Conservation (phyloP, 257 asterid genomes). For the Buddleja alternifolia region DNA sequence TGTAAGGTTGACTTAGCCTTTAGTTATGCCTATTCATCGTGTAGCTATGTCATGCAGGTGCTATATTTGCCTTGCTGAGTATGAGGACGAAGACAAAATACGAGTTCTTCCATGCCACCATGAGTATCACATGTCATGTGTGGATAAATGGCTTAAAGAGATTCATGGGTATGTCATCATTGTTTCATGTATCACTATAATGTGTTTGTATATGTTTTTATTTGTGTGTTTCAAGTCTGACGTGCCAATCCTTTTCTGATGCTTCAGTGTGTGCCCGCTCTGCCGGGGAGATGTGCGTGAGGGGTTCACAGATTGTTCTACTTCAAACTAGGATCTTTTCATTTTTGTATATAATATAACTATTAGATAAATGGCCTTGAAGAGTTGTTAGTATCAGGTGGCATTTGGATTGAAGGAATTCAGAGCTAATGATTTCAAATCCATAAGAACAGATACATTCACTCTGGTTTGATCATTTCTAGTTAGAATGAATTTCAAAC, state of each 20-base stretch:
- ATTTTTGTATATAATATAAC: background rate
- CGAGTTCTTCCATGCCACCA: slow-evolving; percentile 88
- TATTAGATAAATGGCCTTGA: too few relatives aligned
- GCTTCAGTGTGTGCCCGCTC: slow-evolving; percentile 86
- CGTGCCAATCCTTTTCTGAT: slow-evolving; percentile 17
- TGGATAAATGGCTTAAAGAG: slow-evolving; percentile 97
- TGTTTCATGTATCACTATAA: slow-evolving; percentile 12
- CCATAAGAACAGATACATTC: too few relatives aligned
- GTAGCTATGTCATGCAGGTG: slow-evolving; percentile 57
- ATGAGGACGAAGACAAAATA: slow-evolving; percentile 82
- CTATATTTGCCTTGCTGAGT: slow-evolving; percentile 85
- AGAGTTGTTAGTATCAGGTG: too few relatives aligned
- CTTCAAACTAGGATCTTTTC: slow-evolving; percentile 37
- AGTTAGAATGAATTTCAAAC: slow-evolving; percentile 12
- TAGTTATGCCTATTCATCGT: slow-evolving; percentile 8
- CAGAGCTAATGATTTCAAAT: too few relatives aligned
- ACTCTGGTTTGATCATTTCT: slow-evolving; percentile 12
- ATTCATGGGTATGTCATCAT: slow-evolving; percentile 69
- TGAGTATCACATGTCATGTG: slow-evolving; percentile 76
- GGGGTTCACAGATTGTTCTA: slow-evolving; percentile 51
- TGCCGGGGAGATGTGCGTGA: slow-evolving; percentile 88
- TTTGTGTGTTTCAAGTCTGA: slow-evolving; percentile 23
- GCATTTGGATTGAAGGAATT: too few relatives aligned
- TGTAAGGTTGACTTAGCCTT: slow-evolving; percentile 6
- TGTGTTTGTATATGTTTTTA: background rate